Percentiles rank a stretch among this genome's conserved stretches.
Conservation (phyloP, 306 rosid genomes). For the Prunus davidiana region DNA sequence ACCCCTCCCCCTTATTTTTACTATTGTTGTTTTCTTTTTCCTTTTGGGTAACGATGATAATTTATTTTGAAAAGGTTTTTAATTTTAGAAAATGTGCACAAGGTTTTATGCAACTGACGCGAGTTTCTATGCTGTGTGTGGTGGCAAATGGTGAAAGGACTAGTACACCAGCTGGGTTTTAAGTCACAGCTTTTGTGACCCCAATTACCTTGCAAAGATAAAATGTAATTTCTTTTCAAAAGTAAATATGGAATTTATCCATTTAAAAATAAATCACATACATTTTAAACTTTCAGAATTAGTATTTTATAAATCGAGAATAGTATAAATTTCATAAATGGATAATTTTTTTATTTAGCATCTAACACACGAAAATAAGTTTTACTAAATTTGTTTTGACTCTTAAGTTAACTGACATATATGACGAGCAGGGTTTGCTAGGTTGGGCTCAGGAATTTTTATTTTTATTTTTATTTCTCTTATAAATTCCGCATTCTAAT, state of each 20-base stretch:
- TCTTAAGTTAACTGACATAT: background rate
- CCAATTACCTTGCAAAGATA: background rate
- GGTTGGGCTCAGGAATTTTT: background rate
- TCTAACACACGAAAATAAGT: background rate
- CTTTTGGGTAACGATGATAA: too few species aligned
- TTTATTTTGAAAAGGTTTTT: background rate
- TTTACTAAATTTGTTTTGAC: background rate
- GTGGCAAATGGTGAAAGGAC: background rate
- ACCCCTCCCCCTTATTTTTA: too few species aligned
- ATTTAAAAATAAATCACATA: background rate
- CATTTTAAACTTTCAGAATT: background rate
- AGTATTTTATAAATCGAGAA: background rate
- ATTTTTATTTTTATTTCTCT: background rate
- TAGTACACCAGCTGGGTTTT: background rate
- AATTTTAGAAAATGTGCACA: background rate
- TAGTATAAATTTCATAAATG: background rate
- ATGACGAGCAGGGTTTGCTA: background rate
- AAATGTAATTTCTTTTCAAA: background rate
- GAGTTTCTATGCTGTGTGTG: background rate
- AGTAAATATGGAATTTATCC: background rate
- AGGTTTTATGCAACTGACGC: background rate
- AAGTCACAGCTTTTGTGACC: background rate
- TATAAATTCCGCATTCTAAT: too few species aligned
- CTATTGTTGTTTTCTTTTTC: too few species aligned
- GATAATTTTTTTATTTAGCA: background rate